Evolutionary conservation across 208 protist species (phyloP).

Genomic region (Crithidia fasciculata): DNA sequence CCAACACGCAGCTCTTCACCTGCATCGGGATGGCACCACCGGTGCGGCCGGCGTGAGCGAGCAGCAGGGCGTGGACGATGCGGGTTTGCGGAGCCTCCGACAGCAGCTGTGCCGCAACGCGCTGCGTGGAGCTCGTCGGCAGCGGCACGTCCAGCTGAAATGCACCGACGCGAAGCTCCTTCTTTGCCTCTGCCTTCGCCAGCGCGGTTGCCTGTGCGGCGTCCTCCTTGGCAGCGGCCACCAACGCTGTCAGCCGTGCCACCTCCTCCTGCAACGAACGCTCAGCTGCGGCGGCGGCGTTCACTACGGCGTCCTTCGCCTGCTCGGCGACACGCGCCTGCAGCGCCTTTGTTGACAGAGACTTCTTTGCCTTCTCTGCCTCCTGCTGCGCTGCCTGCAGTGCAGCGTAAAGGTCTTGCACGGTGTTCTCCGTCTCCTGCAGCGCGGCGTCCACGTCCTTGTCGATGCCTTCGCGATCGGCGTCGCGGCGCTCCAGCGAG

Average conservation of each 20-base stretch:
- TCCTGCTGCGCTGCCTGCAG: conserved; percentile 42
- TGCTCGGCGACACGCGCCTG: conserved; percentile 28
- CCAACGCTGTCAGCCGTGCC: conserved; percentile 24
- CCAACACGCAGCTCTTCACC: conserved; percentile 12
- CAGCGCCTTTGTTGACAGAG: conserved; percentile 11
- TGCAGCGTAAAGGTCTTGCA: conserved; percentile 57
- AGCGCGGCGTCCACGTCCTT: conserved; percentile 47
- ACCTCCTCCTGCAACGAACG: conserved; percentile 42
- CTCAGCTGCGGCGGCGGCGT: conserved; percentile 38
- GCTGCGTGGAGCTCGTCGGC: conserved; percentile 1
- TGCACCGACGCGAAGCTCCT: conserved; percentile 5
- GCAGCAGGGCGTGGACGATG: conserved; percentile 27
- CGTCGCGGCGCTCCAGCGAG: conserved; percentile 48
- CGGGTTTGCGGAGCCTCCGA: conserved; percentile 18
- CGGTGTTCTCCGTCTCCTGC: conserved; percentile 63
- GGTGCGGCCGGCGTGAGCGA: conserved; percentile 25
- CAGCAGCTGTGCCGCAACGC: conserved; percentile 1
- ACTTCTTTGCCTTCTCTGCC: conserved; percentile 24
- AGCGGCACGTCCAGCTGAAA: conserved; percentile 19
- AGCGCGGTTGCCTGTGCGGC: neutral
- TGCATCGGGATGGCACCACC: conserved; percentile 27
- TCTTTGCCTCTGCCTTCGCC: conserved; percentile 14
- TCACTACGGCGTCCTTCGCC: conserved; percentile 17
- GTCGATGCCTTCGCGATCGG: conserved; percentile 38
- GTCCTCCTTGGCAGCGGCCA: conserved; percentile 10